A percentile compares a stretch with the other conserved stretches of the same genome.
Conservation (phyloP, 352 stramenopile genomes). For the Phytophthora litchii region DNA sequence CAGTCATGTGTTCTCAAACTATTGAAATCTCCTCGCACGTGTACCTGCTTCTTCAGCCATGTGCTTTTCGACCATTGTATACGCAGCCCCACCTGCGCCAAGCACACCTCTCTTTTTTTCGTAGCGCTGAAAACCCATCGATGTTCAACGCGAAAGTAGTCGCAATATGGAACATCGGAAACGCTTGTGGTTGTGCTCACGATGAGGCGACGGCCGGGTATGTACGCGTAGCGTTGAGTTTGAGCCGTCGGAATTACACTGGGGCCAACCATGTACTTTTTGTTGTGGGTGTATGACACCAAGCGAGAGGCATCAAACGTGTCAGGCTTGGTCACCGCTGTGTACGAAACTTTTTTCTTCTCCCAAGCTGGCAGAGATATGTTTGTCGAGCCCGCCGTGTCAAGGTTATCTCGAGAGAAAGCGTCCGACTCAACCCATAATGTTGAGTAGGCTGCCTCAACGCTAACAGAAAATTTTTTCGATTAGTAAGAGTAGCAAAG, state of each 20-base stretch:
- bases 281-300: conserved; percentile 82
- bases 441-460: conserved; percentile 62
- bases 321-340: conserved; percentile 58
- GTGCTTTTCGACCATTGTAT: conserved; percentile 85
- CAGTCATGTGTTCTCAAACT: neutral
- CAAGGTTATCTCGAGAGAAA: conserved; percentile 57
- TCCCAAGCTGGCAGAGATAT: conserved; percentile 63
- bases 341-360: conserved; percentile 49
- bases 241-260: conserved; percentile 79
- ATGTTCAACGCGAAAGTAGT: conserved; percentile 89
- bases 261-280: conserved; percentile 89
- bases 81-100: conserved; percentile 67
- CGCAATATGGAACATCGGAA: conserved; percentile 82
- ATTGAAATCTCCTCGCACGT: neutral
- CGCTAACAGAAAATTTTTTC: conserved; percentile 35
- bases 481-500: conserved; percentile 2
- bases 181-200: conserved; percentile 77
- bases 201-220: conserved; percentile 49
- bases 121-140: conserved; percentile 84
- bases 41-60: conserved; percentile 88
- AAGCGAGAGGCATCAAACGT: conserved; percentile 63
- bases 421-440: conserved; percentile 68
- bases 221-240: conserved; percentile 70
- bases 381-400: conserved; percentile 58
- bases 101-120: conserved; percentile 41